Conservation (phyloP, 345 rosid genomes). For the Passiflora organensis region DNA sequence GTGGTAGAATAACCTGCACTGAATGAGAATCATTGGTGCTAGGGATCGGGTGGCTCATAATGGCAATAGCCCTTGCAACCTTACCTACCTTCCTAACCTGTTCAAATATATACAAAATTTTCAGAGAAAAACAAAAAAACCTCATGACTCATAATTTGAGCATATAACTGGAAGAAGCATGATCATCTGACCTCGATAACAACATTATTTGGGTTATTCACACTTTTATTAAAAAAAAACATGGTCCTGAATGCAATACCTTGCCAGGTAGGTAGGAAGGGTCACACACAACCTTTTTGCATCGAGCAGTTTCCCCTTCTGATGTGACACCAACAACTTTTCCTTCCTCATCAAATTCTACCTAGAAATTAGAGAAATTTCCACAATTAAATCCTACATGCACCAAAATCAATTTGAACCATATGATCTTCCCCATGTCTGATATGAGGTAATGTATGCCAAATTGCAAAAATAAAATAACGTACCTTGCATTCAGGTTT, state of each 20-base stretch:
- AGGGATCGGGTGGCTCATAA: conserved; percentile 96
- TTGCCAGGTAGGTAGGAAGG: conserved; percentile 84
- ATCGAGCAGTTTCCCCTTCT: conserved; percentile 96
- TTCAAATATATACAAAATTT: conserved; percentile 10
- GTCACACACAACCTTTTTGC: conserved; percentile 96
- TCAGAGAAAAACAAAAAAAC: conserved; percentile 11
- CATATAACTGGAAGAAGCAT: not conserved
- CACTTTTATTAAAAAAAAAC: not conserved
- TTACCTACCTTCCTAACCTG: conserved; percentile 83
- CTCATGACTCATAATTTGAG: not conserved
- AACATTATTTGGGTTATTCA: not conserved
- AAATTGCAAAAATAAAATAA: not conserved
- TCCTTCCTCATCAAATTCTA: conserved; percentile 82
- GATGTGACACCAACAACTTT: conserved; percentile 87
- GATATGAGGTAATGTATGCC: not conserved
- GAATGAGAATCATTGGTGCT: conserved; percentile 85
- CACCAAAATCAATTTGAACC: not conserved
- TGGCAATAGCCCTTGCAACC: conserved; percentile 90
- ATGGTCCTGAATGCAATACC: conserved; percentile 32
- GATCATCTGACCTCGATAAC: not conserved
- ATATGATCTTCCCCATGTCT: not conserved
- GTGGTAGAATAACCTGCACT: conserved; percentile 89
- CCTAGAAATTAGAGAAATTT: conserved; percentile 42
- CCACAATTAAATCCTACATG: conserved; percentile 8
- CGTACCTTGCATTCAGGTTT: conserved; percentile 92